These are phyloP conservation scores for Actinomortierella ambigua DNA, from an alignment of 371 early-diverging fungal genomes.

Conservation along the genomic window DNA sequence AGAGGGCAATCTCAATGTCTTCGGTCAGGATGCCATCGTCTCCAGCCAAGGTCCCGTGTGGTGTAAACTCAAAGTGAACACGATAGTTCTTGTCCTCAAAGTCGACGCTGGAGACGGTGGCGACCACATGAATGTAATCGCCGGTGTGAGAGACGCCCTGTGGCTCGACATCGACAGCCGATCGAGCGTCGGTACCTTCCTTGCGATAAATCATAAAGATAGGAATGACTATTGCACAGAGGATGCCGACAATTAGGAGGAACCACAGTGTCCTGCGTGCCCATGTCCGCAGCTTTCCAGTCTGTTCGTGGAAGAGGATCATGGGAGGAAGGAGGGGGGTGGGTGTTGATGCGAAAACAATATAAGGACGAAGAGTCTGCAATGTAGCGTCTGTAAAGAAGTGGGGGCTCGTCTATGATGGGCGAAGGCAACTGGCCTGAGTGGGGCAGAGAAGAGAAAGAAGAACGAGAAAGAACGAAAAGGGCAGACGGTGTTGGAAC, in stretches of 20 bases:
- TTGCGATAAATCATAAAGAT: conserved; percentile 38
- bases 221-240: conserved; percentile 46
- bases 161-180: conserved; percentile 34
- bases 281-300: conserved; percentile 62
- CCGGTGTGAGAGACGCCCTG: conserved; percentile 35
- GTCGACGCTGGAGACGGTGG: conserved; percentile 40
- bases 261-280: conserved; percentile 70
- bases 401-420: neutral
- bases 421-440: neutral
- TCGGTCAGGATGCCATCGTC: conserved; percentile 30
- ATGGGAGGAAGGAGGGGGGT: conserved; percentile 60
- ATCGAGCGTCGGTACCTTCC: conserved; percentile 38
- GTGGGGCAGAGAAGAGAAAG: neutral
- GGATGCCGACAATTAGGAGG: conserved; percentile 15
- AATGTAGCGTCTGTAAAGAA: neutral
- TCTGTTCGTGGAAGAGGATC: conserved; percentile 66
- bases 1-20: conserved; percentile 18
- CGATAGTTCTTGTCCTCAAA: conserved; percentile 44
- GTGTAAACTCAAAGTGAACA: conserved; percentile 41
- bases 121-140: conserved; percentile 30
- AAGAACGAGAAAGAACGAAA: neutral
- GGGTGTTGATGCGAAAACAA: conserved; percentile 10
- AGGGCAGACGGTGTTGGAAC: neutral
- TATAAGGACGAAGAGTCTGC: neutral
- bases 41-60: conserved; percentile 33